A percentile compares a stretch with the other conserved stretches of the same genome.
Conservation (phyloP, 2,329 filamentous ascomycete species). For the Furcasterigmium furcatum region DNA sequence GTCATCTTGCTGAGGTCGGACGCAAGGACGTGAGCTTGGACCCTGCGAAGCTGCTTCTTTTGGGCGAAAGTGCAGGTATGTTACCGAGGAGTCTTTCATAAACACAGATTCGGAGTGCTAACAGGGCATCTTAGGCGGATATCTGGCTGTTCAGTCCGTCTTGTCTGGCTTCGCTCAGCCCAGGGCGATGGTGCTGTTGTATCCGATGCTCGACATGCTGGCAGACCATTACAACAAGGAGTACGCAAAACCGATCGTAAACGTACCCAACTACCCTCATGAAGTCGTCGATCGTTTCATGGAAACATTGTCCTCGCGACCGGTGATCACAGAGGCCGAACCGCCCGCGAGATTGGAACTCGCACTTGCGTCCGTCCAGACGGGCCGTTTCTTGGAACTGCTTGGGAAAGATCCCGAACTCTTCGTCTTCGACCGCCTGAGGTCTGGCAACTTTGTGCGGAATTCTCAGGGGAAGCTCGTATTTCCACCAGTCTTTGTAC, state of each 20-base stretch:
- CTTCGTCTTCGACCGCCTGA: neutral
- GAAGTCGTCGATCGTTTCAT: neutral
- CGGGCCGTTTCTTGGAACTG: neutral
- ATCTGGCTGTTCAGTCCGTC: conserved; percentile 1
- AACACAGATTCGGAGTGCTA: too few species aligned
- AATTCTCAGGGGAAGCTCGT: neutral
- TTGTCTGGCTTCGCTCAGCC: neutral
- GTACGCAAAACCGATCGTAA: neutral
- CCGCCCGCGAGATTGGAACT: neutral
- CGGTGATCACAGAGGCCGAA: neutral
- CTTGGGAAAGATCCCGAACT: neutral
- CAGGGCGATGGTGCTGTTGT: neutral
- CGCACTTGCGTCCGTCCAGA: conserved; percentile 1
- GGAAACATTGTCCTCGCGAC: neutral
- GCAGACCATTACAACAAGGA: neutral
- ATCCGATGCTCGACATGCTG: conserved; percentile 1
- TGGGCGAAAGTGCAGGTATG: conserved; percentile 3
- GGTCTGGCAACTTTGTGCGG: neutral
- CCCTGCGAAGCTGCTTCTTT: neutral
- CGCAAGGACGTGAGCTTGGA: neutral
- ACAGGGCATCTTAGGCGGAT: too few species aligned
- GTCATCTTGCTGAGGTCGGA: neutral
- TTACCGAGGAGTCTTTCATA: neutral
- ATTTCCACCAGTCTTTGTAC: conserved; percentile 5
- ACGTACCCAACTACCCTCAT: neutral